Evolutionary conservation across 2,329 filamentous ascomycete species (phyloP), one percentile per base, ranked within the genome.

Genomic region (Emergomyces pasteurianus): DNA sequence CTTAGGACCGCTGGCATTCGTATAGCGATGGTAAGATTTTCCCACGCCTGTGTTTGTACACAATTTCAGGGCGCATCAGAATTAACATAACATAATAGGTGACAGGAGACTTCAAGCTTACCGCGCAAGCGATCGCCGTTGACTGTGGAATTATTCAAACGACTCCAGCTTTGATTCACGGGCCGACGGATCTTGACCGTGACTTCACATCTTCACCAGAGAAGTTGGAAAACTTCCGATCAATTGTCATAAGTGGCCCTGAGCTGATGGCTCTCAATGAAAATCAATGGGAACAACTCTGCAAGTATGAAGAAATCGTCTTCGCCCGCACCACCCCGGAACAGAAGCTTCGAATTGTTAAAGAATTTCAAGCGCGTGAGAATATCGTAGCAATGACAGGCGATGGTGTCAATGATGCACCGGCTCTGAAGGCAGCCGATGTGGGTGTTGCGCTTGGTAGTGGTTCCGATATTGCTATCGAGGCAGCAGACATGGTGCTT

Each of bases 341-440:
- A 68, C 87, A 91, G 69, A 92, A 92, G 70, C 81, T 91, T 7
- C 84, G 86, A 40, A 91, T 91, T 63, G 87, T 92, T n/a, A 82
- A 83, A 36, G 87, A 89, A 70, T 86, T 90, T 63, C 87, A 89
- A 68, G 73, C 78, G 0, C 77, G 82, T 9, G 78, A 81, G 5
- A 77, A 83, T 49, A 81, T 83, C 38, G 81, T 85, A 6, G 82
- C 77, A 7, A 81, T 79, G 77, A 78, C 76, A 1, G 77, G 78
- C 5, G 76, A 78, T 62, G 77, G 77, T 43, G 77, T 79, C 26
- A 79, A 79, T 61, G 77, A 79, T 63, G 76, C 77, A 60, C 83
- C 82, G 10, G 80, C 80, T 1, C 75, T 85, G 21, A 83, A 81
- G 64, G 79, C 78, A 60, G 82, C 82, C n/a, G 77, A 85, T 66